phyloP scores from a whole-genome alignment of 495 filamentous ascomycete species.

The Jackrogersella multiformis region DNA sequence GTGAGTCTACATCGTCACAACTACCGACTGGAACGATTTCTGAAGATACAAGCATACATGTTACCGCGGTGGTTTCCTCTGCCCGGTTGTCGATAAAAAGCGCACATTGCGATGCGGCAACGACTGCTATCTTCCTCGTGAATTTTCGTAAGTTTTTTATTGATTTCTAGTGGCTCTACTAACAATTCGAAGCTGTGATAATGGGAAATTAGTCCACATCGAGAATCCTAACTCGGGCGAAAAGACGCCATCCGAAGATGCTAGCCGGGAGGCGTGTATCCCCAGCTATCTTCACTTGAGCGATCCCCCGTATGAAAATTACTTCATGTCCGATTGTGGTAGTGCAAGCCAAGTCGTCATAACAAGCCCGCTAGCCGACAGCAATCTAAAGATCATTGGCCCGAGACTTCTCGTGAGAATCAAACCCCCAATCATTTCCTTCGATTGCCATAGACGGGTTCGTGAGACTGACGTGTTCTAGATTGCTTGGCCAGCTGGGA shows the following conservation, averaged over 20 bases:
- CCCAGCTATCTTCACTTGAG: constrained; percentile 42
- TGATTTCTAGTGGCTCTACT: neutral
- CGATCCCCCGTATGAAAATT: constrained; percentile 67
- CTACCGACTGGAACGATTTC: neutral
- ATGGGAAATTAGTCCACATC: constrained; percentile 43
- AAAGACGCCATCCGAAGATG: constrained; percentile 11
- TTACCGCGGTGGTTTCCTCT: constrained; percentile 53
- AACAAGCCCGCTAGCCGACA: constrained; percentile 63
- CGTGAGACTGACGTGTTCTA: constrained; percentile 27
- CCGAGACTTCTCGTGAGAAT: constrained; percentile 60
- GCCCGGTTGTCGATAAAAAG: constrained; percentile 49
- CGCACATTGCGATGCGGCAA: constrained; percentile 51
- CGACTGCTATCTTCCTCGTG: constrained; percentile 51
- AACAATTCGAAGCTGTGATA: constrained; percentile 33
- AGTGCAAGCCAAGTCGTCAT: constrained; percentile 65
- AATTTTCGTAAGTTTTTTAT: constrained; percentile 45
- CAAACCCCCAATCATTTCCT: neutral
- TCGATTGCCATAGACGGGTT: neutral
- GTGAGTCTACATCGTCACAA: constrained; percentile 36
- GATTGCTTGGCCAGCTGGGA: constrained; percentile 72
- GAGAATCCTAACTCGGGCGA: constrained; percentile 5
- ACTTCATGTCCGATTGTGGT: constrained; percentile 71
- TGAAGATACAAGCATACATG: constrained; percentile 53
- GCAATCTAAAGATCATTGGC: constrained; percentile 62
- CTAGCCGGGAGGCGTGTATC: constrained; percentile 14